Conservation (phyloP, 1,284 basidiomycete genomes). For the Fistulina hepatica region DNA sequence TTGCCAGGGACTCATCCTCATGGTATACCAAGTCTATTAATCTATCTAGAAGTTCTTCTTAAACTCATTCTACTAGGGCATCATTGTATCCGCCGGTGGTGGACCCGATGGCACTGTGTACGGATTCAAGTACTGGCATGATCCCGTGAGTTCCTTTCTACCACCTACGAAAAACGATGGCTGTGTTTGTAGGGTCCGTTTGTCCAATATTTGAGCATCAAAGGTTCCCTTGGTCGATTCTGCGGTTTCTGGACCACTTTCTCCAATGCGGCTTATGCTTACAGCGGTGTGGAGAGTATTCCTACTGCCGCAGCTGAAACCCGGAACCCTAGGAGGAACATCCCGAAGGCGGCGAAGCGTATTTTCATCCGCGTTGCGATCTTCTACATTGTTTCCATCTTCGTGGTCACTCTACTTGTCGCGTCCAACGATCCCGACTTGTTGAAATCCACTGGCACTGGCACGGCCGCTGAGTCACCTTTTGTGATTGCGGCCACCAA, state of each 20-base stretch:
- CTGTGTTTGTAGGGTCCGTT: conserved; percentile 5
- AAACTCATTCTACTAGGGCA: conserved; percentile 12
- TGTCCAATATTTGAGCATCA: conserved; percentile 9
- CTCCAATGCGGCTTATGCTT: conserved; percentile 13
- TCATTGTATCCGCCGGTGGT: conserved; percentile 18
- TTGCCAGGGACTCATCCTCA: conserved; percentile 4
- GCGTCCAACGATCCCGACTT: conserved; percentile 35
- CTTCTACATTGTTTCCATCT: conserved; percentile 46
- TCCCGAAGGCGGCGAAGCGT: conserved; percentile 32
- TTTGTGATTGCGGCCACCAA: too few species aligned
- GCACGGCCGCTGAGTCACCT: conserved; percentile 37
- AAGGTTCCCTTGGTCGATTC: conserved; percentile 15
- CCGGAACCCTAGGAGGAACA: conserved; percentile 20
- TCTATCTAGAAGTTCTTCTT: conserved; percentile 18
- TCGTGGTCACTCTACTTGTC: conserved; percentile 43
- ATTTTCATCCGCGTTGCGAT: conserved; percentile 42
- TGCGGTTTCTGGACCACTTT: conserved; percentile 17
- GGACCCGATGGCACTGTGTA: too few species aligned
- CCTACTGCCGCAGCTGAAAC: conserved; percentile 37
- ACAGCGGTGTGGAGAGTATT: conserved; percentile 13
- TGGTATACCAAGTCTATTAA: conserved; percentile 9
- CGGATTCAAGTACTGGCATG: conserved; percentile 19
- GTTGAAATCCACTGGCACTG: conserved; percentile 12
- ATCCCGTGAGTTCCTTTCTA: conserved; percentile 9
- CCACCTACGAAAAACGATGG: neutral